These are phyloP conservation scores for Verticillium longisporum DNA, from an alignment of 2,329 filamentous ascomycete genomes.

Conservation along the genomic window DNA sequence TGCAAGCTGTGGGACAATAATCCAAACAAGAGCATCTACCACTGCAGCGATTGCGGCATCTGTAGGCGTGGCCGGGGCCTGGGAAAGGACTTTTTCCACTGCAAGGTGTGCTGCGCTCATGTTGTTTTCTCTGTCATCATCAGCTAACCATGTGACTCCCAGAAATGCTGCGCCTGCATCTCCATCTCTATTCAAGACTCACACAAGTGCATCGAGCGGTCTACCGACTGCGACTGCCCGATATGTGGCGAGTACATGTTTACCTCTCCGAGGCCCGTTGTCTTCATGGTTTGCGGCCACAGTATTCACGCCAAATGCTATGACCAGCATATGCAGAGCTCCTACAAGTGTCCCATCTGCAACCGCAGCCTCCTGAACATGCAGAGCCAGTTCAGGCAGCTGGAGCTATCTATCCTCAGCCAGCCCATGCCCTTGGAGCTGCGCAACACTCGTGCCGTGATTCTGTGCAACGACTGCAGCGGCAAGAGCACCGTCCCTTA, in stretches of 20 bases:
- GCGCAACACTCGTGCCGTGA: slow-evolving; percentile 68
- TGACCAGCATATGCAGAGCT: slow-evolving; percentile 76
- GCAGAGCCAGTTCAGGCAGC: slow-evolving; percentile 87
- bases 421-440: slow-evolving; percentile 93
- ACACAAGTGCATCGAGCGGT: slow-evolving; percentile 90
- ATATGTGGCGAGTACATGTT: slow-evolving; percentile 98
- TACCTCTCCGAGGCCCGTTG: slow-evolving; percentile 78
- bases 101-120: slow-evolving; percentile 63
- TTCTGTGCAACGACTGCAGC: slow-evolving; percentile 93
- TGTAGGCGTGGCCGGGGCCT: slow-evolving; percentile 85
- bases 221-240: slow-evolving; percentile 91
- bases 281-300: slow-evolving; percentile 93
- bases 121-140: neutral
- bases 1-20: slow-evolving; percentile 99
- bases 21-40: slow-evolving; percentile 84
- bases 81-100: slow-evolving; percentile 96
- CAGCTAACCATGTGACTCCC: slow-evolving; percentile 2
- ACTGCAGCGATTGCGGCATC: slow-evolving; percentile 93
- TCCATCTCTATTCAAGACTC: slow-evolving; percentile 77
- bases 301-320: slow-evolving; percentile 92
- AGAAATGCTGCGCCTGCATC: slow-evolving; percentile 92
- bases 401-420: slow-evolving; percentile 77
- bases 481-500: slow-evolving; percentile 81
- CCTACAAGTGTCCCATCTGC: slow-evolving; percentile 95
- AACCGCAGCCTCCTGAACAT: slow-evolving; percentile 96